Conservation (phyloP, 352 stramenopile genomes). For the Pilasporangium apinafurcum region DNA sequence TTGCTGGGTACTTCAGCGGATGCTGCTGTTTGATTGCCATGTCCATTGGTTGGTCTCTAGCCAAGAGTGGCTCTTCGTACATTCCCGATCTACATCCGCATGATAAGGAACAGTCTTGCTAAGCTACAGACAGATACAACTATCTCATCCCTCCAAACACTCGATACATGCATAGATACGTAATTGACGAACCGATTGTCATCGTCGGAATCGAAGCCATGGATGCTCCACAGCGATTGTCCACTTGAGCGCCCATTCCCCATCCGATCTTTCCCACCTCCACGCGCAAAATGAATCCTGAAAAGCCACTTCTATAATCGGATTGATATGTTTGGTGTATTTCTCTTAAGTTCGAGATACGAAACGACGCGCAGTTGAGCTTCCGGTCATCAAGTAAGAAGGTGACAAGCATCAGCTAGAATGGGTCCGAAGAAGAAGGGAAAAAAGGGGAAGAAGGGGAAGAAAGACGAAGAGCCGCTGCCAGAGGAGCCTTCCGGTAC, state of each 20-base stretch:
- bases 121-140: not conserved
- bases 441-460: constrained; percentile 62
- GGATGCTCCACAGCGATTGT: constrained; percentile 15
- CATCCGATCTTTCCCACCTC: constrained; percentile 23
- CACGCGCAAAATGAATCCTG: not conserved
- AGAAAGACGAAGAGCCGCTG: constrained; percentile 55
- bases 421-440: constrained; percentile 79
- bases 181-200: constrained; percentile 4
- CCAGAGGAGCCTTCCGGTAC: constrained; percentile 69
- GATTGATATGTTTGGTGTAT: too few relatives aligned
- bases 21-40: constrained; percentile 2
- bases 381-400: too few relatives aligned
- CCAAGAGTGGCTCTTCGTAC: constrained; percentile 55
- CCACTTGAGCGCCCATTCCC: constrained; percentile 29
- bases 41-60: constrained; percentile 3
- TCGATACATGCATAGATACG: not conserved
- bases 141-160: not conserved
- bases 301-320: too few relatives aligned
- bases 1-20: not conserved
- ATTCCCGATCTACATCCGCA: constrained; percentile 13
- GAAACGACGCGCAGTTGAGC: too few relatives aligned
- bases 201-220: constrained; percentile 17
- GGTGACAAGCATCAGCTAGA: not conserved
- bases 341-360: too few relatives aligned
- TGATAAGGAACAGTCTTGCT: not conserved